Percentiles rank a stretch among this genome's conserved stretches.
Conservation (phyloP, 2,329 filamentous ascomycete species). For the Penicillium sp. region DNA sequence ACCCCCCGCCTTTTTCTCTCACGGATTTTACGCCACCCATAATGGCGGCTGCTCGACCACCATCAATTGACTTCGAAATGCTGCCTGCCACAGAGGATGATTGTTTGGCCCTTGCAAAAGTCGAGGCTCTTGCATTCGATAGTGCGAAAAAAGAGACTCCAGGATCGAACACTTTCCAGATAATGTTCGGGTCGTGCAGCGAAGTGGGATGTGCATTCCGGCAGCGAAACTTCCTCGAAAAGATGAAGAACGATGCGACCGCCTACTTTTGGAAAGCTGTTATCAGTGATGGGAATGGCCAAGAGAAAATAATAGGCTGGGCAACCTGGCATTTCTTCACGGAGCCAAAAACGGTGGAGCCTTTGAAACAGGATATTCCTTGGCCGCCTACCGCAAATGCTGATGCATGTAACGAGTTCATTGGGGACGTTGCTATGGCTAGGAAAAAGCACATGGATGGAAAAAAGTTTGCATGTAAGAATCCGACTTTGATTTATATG, state of each 20-base stretch:
- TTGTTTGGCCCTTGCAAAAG: constrained; percentile 9
- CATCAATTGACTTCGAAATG: constrained; percentile 13
- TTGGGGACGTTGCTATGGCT: constrained; percentile 9
- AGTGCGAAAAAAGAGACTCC: constrained; percentile 1
- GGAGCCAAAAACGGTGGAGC: constrained; percentile 11
- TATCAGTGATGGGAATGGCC: constrained; percentile 6
- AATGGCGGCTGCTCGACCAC: not conserved
- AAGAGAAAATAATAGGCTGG: constrained; percentile 21
- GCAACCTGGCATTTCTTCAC: constrained; percentile 21
- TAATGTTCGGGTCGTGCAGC: constrained; percentile 7
- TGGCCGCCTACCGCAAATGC: constrained; percentile 16
- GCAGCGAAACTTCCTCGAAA: constrained; percentile 3
- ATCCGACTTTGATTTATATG: not conserved
- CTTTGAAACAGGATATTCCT: constrained; percentile 13
- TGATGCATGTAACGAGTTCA: constrained; percentile 17
- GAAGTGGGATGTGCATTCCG: constrained; percentile 1
- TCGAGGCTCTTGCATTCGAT: constrained; percentile 47
- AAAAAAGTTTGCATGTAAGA: constrained; percentile 15
- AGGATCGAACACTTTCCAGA: not conserved
- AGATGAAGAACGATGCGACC: constrained; percentile 1
- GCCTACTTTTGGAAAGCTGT: constrained; percentile 13
- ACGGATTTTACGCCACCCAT: not conserved
- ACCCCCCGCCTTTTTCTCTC: too few relatives aligned
- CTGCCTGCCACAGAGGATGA: constrained; percentile 22
- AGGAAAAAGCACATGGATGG: constrained; percentile 14